Conservation (phyloP, 148 eudicot species). For the Amaranthus hypochondriacus region DNA sequence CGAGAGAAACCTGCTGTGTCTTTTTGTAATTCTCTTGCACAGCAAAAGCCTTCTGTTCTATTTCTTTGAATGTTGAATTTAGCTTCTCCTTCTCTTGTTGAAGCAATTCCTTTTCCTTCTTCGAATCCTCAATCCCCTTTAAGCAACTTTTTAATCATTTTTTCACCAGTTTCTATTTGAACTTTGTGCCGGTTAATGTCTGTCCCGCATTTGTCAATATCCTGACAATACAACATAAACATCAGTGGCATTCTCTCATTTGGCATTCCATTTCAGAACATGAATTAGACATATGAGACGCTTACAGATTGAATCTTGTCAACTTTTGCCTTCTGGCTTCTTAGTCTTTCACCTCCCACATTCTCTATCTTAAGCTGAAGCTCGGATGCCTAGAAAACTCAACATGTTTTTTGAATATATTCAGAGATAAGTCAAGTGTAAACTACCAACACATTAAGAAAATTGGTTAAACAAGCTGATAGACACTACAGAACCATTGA, state of each 20-base stretch:
- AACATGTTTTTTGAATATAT: background rate
- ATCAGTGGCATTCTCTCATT: background rate
- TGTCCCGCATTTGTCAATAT: conserved; percentile 75
- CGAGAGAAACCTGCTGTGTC: conserved; percentile 54
- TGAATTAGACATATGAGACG: conserved; percentile 3
- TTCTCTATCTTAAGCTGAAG: conserved; percentile 88
- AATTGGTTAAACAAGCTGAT: background rate
- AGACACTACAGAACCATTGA: background rate
- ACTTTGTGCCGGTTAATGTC: conserved; percentile 91
- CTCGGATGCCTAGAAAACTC: conserved; percentile 52
- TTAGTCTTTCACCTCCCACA: conserved; percentile 90
- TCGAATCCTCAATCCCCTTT: conserved; percentile 84
- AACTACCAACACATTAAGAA: background rate
- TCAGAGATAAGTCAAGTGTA: background rate
- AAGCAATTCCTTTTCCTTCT: conserved; percentile 68
- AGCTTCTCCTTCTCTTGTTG: conserved; percentile 55
- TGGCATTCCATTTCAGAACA: background rate
- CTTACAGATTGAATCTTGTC: conserved; percentile 86
- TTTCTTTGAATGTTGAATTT: conserved; percentile 56
- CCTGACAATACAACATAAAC: conserved; percentile 35
- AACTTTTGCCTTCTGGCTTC: conserved; percentile 69
- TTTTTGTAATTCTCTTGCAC: conserved; percentile 79
- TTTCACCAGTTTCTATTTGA: conserved; percentile 86
- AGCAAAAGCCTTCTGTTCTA: conserved; percentile 69
- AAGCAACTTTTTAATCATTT: conserved; percentile 64